Percentiles rank a stretch among this genome's conserved stretches.
Conservation (phyloP, 495 filamentous ascomycete species). For the Aspergillus heteromorphus region DNA sequence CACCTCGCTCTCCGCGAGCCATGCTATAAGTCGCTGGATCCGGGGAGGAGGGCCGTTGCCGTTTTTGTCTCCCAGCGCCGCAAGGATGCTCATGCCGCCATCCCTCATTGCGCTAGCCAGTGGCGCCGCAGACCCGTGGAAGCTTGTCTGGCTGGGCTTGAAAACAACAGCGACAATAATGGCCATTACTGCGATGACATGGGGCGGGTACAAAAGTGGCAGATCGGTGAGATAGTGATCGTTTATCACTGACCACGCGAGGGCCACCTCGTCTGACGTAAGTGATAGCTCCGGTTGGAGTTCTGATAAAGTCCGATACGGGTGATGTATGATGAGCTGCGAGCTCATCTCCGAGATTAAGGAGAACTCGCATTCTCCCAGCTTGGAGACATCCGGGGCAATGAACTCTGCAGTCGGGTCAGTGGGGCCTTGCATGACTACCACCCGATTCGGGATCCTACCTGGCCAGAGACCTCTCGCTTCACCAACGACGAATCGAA, state of each 20-base stretch:
- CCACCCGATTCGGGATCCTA: constrained; percentile 20
- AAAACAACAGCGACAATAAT: constrained; percentile 82
- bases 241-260: constrained; percentile 87
- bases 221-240: constrained; percentile 95
- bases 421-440: constrained; percentile 6
- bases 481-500: constrained; percentile 78
- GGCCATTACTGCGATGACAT: constrained; percentile 84
- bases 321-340: constrained; percentile 92
- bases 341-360: constrained; percentile 94
- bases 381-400: constrained; percentile 71
- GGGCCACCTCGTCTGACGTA: constrained; percentile 67
- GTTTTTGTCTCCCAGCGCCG: constrained; percentile 32
- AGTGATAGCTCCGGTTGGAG: constrained; percentile 67
- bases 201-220: constrained; percentile 80
- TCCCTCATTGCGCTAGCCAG: constrained; percentile 38
- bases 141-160: constrained; percentile 47
- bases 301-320: constrained; percentile 81
- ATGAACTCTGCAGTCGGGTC: constrained; percentile 58
- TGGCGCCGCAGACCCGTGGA: constrained; percentile 37
- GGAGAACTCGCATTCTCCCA: constrained; percentile 95
- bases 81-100: constrained; percentile 35
- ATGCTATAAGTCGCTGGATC: constrained; percentile 70
- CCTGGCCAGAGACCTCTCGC: constrained; percentile 84
- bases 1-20: constrained; percentile 88
- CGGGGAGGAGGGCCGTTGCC: constrained; percentile 41